Base-by-base conservation (phyloP, 257 asterid genomes). In the Buddleja alternifolia region DNA sequence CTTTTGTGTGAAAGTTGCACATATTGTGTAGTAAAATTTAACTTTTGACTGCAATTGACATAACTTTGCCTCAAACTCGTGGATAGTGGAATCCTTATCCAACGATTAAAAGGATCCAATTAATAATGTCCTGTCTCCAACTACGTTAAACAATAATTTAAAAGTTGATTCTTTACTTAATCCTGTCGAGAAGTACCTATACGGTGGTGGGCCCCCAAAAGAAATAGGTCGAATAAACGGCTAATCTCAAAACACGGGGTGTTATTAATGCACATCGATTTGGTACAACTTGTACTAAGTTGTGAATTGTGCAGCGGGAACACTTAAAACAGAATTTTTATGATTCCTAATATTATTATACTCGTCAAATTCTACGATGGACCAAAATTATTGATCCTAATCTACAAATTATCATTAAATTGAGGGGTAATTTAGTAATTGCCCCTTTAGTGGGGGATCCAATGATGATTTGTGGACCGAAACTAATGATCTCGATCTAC, bases 81-180 rank as follows among this genome's bases (percentile, higher is more conserved):
- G 1, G 46, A 46, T 8, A 8, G 73, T 63, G 76, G 74, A 76
- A 53, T 45, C 40, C 73, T 36, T 44, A 48, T 16, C 58, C 39
- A 36, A 39, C 45, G 77, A 70, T 70, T 39, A 75, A 75, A 75
- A 61, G 71, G n/a, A n/a, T 59, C 67, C 66, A 70, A 79, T 67
- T 57, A 59, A 69, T 60, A 40, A 23, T 39, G 17, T 36, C 20
- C 14, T 17, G 41, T n/a, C 60, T n/a, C 36, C 32, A 40, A 32
- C 15, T 29, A 51, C 59, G 23, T 66, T 60, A 16, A 17, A 32
- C 54, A 53, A 17, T 53, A n/a, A 25, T 40, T 53, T 10, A 44
- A 41, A 52, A 29, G 23, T 52, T 14, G n/a, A 14, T 23, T n/a
- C 21, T 8, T 68, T 67, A 16, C 42, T 55, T 57, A 41, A 1